Base-by-base conservation (phyloP, 192 early-diverging fungal genomes). In the Spizellomyces sp. region DNA sequence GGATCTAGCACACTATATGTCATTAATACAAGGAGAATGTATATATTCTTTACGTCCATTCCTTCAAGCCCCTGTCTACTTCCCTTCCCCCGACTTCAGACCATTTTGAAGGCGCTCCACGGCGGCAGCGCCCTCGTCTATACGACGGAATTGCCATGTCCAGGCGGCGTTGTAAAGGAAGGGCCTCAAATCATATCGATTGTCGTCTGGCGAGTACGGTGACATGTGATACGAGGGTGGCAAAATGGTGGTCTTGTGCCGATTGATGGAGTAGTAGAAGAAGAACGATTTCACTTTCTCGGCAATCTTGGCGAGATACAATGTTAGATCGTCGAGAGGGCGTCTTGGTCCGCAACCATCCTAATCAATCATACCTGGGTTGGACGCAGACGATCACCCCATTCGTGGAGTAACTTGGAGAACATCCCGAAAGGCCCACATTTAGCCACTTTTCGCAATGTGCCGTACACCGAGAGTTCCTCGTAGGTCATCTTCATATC, bases 401-500 rank as follows among this genome's bases (percentile, higher is more conserved):
- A 98, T 15, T 87, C 76, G 65, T 92, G 89, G 12, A 97, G 75
- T 44, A 99, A 83, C 62, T 92, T 92, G 0, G 88, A 83, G 68
- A 98, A 98, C 98, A 99, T 99, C 55, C 89, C 90, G 69, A 89
- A 93, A 2, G 98, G 98, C 3, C 98, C 98, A 66, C 92, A 94
- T 61, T 89, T 88, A 44, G 84, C 73, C 42, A 97, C 85, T 71
- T 96, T 97, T 6, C 98, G 90, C 59, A 98, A 79, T 10, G 91
- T 84, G 22, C 98, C 98, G 86, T 92, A 99, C 17, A 84, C 83
- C 9, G 94, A 92, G 0, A 99, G 84, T 61, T 99, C 98, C 14
- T 90, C 88, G 77, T 99, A 99, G 15, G 91, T 91, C 96, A 99
- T 98, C 10, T 95, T 95, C 98, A 99, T 99, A 70, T 99, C 98